phyloP scores from a whole-genome alignment of 2,329 filamentous ascomycete species.

The Tolypocladium tropicale region DNA sequence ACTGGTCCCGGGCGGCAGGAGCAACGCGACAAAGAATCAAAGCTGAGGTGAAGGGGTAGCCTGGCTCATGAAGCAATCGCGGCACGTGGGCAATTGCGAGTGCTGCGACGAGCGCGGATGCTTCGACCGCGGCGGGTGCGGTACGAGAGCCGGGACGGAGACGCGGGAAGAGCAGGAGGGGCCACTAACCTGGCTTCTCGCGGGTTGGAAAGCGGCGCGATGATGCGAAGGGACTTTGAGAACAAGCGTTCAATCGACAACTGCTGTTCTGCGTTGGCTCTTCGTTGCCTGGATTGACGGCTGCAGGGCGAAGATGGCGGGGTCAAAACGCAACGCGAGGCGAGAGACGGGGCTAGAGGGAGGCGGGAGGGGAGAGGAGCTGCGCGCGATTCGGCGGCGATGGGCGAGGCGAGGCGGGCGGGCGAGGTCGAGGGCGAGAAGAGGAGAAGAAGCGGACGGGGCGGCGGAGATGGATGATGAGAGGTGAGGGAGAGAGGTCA shows the following conservation, averaged over 20 bases:
- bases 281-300: constrained; percentile 2
- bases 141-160: not conserved
- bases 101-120: not conserved
- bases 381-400: constrained; percentile 1
- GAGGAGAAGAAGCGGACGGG: constrained; percentile 6
- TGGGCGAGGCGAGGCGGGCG: constrained; percentile 6
- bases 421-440: constrained; percentile 9
- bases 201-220: not conserved
- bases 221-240: not conserved
- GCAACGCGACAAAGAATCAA: not conserved
- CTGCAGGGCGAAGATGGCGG: constrained; percentile 10
- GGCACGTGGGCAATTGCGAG: not conserved
- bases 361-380: constrained; percentile 3
- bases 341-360: constrained; percentile 6
- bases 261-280: not conserved
- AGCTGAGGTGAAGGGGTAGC: not conserved
- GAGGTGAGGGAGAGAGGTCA: constrained; percentile 14
- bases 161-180: not conserved
- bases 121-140: not conserved
- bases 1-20: not conserved
- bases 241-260: constrained; percentile 3
- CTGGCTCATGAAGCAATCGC: not conserved
- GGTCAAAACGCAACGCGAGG: constrained; percentile 9
- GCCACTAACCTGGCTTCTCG: not conserved
- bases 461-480: constrained; percentile 12